phyloP scores from a whole-genome alignment of 768 basidiomycete species.

The Trametes gibbosa region DNA sequence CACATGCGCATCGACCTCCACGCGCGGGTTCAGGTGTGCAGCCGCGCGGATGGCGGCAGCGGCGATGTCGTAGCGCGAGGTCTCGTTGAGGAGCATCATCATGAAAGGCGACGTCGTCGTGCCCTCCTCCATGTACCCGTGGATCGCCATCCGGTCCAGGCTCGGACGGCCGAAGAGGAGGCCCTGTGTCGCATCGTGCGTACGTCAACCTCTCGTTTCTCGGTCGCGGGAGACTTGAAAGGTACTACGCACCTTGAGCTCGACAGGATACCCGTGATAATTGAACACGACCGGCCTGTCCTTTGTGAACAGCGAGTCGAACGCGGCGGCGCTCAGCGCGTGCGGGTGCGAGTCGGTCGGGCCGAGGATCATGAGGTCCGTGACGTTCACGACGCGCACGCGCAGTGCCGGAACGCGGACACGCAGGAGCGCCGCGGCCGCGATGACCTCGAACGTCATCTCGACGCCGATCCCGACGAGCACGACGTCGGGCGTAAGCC shows the following conservation, averaged over 20 bases:
- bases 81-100: constrained; percentile 76
- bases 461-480: constrained; percentile 88
- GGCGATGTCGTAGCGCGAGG: constrained; percentile 67
- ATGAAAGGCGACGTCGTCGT: constrained; percentile 85
- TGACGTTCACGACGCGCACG: constrained; percentile 85
- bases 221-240: not conserved
- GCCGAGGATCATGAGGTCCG: constrained; percentile 83
- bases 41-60: constrained; percentile 57
- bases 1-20: constrained; percentile 58
- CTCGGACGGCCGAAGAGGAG: constrained; percentile 56
- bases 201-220: not conserved
- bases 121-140: constrained; percentile 70
- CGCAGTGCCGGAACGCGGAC: constrained; percentile 68
- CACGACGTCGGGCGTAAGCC: constrained; percentile 72
- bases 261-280: constrained; percentile 80
- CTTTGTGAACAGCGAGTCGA: constrained; percentile 67
- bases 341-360: constrained; percentile 74
- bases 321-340: constrained; percentile 57
- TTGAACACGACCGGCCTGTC: constrained; percentile 74
- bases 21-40: constrained; percentile 47
- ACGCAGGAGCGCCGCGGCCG: constrained; percentile 77
- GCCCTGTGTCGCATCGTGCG: constrained; percentile 24
- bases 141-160: constrained; percentile 50
- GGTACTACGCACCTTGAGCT: constrained; percentile 45
- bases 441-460: constrained; percentile 85